These are phyloP conservation scores for Fagopyrum esculentum DNA, from an alignment of 148 eudicot species.

Conservation along the genomic window DNA sequence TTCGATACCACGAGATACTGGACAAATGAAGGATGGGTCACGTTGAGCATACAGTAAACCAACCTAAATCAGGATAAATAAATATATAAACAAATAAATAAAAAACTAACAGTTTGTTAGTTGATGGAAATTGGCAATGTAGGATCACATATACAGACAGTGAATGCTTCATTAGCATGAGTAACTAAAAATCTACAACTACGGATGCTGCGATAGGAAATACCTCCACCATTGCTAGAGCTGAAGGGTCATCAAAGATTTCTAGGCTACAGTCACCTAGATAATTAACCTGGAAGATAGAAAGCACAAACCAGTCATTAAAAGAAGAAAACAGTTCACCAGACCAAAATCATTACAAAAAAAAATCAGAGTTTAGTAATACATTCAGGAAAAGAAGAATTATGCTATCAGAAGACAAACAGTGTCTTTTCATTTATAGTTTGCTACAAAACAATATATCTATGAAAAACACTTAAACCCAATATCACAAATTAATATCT, in stretches of 20 bases:
- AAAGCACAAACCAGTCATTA: not conserved
- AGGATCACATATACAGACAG: not conserved
- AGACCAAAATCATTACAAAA: conserved; percentile 1
- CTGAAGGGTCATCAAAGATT: conserved; percentile 89
- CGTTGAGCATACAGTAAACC: conserved; percentile 85
- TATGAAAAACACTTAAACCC: not conserved
- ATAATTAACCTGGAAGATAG: conserved; percentile 70
- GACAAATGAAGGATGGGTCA: conserved; percentile 87
- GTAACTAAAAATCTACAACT: not conserved
- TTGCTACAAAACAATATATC: not conserved
- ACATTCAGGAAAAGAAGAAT: not conserved
- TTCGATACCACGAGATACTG: conserved; percentile 66
- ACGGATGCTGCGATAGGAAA: conserved; percentile 1
- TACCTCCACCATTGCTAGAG: conserved; percentile 84
- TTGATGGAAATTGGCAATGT: not conserved
- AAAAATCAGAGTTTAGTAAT: not conserved
- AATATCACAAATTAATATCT: not conserved
- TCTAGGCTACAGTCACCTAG: conserved; percentile 89
- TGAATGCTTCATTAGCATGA: not conserved
- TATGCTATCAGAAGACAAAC: not conserved
- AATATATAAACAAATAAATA: not conserved
- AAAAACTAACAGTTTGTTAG: not conserved
- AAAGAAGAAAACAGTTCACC: not conserved
- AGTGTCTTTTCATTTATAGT: not conserved
- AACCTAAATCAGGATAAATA: conserved; percentile 39